Base-by-base conservation (phyloP, 768 basidiomycete genomes). In the Tubosaeta brunneosetosa region DNA sequence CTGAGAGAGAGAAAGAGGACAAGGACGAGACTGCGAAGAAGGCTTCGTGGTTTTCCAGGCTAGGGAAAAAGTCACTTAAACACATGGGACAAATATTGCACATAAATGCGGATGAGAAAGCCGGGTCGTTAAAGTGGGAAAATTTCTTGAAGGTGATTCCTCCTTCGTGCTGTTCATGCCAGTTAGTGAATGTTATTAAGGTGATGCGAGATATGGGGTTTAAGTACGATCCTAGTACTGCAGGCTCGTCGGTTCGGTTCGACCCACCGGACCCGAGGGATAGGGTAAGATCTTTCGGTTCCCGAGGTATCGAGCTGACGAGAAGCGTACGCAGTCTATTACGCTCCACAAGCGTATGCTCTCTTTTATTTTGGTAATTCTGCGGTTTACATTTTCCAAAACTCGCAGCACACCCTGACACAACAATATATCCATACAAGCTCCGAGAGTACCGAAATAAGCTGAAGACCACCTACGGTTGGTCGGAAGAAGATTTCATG, bases 141-240 rank as follows among this genome's bases (percentile, higher is more conserved):
- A 72, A 80, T 51, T 89, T 92, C 64, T 63, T 90, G 32, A 86
- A 82, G 74, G 90, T 86, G 51, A 45, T 38, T 19, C 42, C 11
- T 19, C 42, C 11, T 6, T 9, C 19, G 32, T 32, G 36, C 40
- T 8, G 29, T 25, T 34, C 1, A 25, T 34, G 31, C 36, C 27
- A 34, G 36, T 9, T 33, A 29, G 43, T 51, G 9, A 37, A 49
- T 36, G 37, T 50, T 32, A 26, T 47, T 41, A 9, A 90, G 88
- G 69, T 88, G 34, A 88, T 91, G 88, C 70, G 74, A 34, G 85
- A 86, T 44, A 83, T 91, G 80, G 88, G 88, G 33, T 91, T 91
- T 66, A 69, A 70, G 3, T 84, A 83, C 58, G 82, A 84, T 62
- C 85, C 85, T 5, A 82, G 81, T 53, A 88, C 87, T 3, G 87